Evolutionary conservation across 495 filamentous ascomycete genomes (phyloP), one percentile per base, ranked within the genome.

Genomic region (Penicillium desertorum): DNA sequence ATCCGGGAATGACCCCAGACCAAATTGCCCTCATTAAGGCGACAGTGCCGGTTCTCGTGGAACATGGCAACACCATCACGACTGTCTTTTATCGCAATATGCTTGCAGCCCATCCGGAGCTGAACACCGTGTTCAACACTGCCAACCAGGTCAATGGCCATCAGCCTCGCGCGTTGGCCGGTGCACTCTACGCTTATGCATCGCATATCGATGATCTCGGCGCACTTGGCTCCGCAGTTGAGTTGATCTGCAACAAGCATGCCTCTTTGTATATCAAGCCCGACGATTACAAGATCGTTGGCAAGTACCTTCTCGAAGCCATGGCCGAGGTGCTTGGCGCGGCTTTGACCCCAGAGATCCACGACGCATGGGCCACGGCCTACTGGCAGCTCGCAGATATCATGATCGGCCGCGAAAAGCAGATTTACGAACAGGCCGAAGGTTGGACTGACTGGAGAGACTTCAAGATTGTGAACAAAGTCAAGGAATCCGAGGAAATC

Each of bases 241-340:
- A 86, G 69, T 78, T 84, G 60, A 90, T 92, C 65, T 85, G 85
- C 65, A 79, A 88, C 69, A 90, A 90, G 71, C 88, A 92, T 60
- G 87, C 83, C 43, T 87, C 83, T 0, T 81, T 91, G 30, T 83
- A 83, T 70, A 83, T 92, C 61, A 71, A 79, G 54, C 82, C 88
- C 22, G 85, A 81, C 8, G 80, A 88, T 56, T 91, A 90, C 73
- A 65, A 80, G 44, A 81, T 88, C 48, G 88, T 92, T 29, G 88
- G 84, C 53, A 79, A 79, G 61, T 79, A 83, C 70, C 80, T 91
- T 8, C 77, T 92, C 50, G 81, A 79, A 48, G 85, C 86, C 30
- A 88, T 92, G 75, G 81, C 80, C 49, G 65, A 81, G 47, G 84
- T 91, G 0, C 79, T 90, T 1, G 86, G 86, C 12, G 79, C 81